Percentiles rank a stretch among this genome's conserved stretches.
Evolutionary conservation across 164 flowering plant genomes (phyloP).

Genomic region (Magnolia officinalis): DNA sequence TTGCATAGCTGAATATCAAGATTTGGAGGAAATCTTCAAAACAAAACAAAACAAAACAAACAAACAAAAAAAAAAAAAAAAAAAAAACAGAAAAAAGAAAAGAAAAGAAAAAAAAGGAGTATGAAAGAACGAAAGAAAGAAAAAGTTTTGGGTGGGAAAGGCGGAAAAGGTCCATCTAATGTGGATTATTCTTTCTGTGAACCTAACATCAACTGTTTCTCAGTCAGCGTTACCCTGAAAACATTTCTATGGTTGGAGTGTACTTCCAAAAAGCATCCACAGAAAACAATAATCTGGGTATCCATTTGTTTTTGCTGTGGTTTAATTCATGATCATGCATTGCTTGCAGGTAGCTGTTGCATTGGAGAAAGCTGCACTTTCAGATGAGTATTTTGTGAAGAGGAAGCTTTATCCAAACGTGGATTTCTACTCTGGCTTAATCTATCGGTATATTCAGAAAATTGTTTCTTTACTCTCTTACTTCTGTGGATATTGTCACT

Average conservation of each 20-base stretch:
- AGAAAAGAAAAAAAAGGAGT: too few relatives aligned
- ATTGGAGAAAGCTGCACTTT: constrained; percentile 94
- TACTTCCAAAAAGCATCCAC: too few relatives aligned
- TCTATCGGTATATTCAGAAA: constrained; percentile 60
- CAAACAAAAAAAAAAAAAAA: too few relatives aligned
- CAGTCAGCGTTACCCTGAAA: too few relatives aligned
- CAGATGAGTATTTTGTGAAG: constrained; percentile 91
- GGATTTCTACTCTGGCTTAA: constrained; percentile 98
- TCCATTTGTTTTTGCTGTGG: not conserved
- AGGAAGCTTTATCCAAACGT: constrained; percentile 98
- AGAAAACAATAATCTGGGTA: not conserved
- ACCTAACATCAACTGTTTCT: too few relatives aligned
- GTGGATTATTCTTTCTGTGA: not conserved
- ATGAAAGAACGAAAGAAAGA: too few relatives aligned
- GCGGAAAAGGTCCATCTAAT: not conserved
- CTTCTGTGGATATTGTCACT: not conserved
- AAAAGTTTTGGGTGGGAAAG: too few relatives aligned
- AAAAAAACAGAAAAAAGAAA: too few relatives aligned
- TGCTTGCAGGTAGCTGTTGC: constrained; percentile 88
- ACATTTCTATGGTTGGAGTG: too few relatives aligned
- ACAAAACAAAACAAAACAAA: too few relatives aligned
- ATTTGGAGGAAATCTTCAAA: too few relatives aligned
- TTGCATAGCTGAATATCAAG: too few relatives aligned
- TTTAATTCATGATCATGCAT: not conserved
- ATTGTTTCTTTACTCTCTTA: not conserved